Evolutionary conservation across 2,329 filamentous ascomycete species (phyloP), one percentile per base, ranked within the genome.

Genomic region (Fusarium napiforme): DNA sequence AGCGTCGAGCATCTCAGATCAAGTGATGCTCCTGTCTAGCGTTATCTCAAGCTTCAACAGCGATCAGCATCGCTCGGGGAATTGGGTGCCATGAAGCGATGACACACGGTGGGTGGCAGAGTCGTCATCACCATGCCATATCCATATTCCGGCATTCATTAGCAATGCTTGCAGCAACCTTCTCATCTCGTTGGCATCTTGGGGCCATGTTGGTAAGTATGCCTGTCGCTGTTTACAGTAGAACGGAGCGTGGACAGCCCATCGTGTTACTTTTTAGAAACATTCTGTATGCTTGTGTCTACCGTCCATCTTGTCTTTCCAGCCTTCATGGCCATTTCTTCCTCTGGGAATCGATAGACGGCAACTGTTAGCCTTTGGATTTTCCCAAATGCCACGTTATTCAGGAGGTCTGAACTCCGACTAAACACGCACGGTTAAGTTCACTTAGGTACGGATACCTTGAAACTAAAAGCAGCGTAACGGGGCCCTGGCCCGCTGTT

Each of bases 1-100:
- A 75, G 75, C 72, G 75, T 59, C 62, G 53, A 66, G 53, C 50
- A 61, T 63, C 64, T 69, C 34, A 73, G 69, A 76, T 77, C 75
- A 77, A 77, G 67, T 77, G 75, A 77, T 67, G 64, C 65, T 53
- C 58, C 68, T 67, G 63, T 57, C 49, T 61, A 60, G 46, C 62
- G 63, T 64, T 59, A 69, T 64, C 60, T 67, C 63, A 64, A 71
- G 57, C 60, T 58, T 55, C 60, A 57, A 37, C 60, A 55, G 32
- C 36, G 75, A 77, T 76, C 73, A 76, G 53, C 68, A 59, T 58
- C 36, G 43, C 47, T 55, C 53, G 26, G 40, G 46, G 43, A 42
- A 64, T 50, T 67, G 37, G 53, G 42, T 47, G 45, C 37, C 26
- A 67, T 61, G 40, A 37, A 32, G 23, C 45, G 52, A 43, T 49